Evolutionary conservation across 148 eudicot species (phyloP).

Genomic region (Cornus kousa): DNA sequence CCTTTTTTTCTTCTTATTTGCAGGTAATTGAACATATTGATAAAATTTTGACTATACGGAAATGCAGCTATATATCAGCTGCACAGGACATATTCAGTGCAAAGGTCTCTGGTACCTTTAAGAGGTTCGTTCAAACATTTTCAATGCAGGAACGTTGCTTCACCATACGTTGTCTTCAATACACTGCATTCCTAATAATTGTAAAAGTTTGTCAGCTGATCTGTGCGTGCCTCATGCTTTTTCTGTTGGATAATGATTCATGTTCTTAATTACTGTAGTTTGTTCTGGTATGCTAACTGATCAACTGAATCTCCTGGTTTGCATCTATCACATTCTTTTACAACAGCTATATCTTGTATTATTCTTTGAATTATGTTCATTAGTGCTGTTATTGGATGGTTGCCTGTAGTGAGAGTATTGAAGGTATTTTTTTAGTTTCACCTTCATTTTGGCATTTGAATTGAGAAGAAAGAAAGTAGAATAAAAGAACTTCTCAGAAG

Average conservation of each 20-base stretch:
- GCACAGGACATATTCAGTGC: slow-evolving; percentile 81
- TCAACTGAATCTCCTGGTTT: background rate
- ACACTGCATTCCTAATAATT: background rate
- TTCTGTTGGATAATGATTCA: background rate
- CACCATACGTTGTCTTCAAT: background rate
- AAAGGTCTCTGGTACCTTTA: slow-evolving; percentile 90
- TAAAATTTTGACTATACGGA: slow-evolving; percentile 68
- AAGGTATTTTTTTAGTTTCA: background rate
- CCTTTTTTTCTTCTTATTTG: slow-evolving; percentile 1
- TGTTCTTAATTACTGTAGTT: background rate
- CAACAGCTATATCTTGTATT: background rate
- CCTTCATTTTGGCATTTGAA: background rate
- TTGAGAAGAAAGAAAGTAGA: background rate
- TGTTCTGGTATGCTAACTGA: background rate
- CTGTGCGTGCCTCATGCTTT: background rate
- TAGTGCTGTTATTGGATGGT: background rate
- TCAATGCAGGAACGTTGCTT: background rate
- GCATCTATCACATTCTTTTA: background rate
- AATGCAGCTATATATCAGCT: slow-evolving; percentile 75
- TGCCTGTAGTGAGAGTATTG: background rate
- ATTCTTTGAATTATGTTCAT: background rate
- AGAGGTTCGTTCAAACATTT: slow-evolving; percentile 52
- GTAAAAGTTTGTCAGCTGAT: background rate
- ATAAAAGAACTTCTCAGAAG: slow-evolving; percentile 1
- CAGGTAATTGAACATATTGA: slow-evolving; percentile 87